Evolutionary conservation across 2,329 filamentous ascomycete genomes (phyloP).

Genomic region (Colletotrichum graminicola): DNA sequence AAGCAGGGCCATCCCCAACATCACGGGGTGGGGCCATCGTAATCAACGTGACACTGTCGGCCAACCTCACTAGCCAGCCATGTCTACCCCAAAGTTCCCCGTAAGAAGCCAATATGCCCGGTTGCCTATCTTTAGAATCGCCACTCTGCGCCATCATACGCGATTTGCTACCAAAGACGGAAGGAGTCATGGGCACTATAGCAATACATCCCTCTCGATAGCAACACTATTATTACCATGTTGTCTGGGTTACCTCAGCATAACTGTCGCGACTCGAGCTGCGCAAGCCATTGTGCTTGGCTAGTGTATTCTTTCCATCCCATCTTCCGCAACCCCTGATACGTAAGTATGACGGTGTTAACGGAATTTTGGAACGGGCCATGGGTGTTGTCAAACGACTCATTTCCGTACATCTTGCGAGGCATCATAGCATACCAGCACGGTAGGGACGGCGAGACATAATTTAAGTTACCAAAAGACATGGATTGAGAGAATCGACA

Average conservation of each 20-base stretch:
- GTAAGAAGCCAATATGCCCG: neutral
- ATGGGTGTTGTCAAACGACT: neutral
- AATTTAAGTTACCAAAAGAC: conserved; percentile 38
- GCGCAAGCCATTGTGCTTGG: conserved; percentile 21
- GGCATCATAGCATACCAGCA: neutral
- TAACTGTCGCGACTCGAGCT: neutral
- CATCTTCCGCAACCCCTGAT: conserved; percentile 22
- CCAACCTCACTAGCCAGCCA: conserved; percentile 26
- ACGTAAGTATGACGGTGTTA: conserved; percentile 27
- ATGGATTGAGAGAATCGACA: conserved; percentile 42
- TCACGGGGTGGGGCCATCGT: conserved; percentile 24
- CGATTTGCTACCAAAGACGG: neutral
- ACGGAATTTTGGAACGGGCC: conserved; percentile 21
- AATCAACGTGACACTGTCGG: conserved; percentile 33
- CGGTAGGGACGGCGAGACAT: neutral
- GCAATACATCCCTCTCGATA: conserved; percentile 1
- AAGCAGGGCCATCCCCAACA: conserved; percentile 34
- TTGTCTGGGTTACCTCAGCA: conserved; percentile 30
- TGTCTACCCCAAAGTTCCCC: conserved; percentile 14
- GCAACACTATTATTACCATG: conserved; percentile 5
- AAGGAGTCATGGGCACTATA: conserved; percentile 5
- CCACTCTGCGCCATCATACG: conserved; percentile 14
- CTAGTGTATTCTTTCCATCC: conserved; percentile 8
- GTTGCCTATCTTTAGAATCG: conserved; percentile 30
- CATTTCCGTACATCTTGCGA: neutral